Percentiles rank a stretch among this genome's conserved stretches.
These are phyloP conservation scores for Fagopyrum tataricum DNA, from an alignment of 148 eudicot genomes.

Conservation along the genomic window DNA sequence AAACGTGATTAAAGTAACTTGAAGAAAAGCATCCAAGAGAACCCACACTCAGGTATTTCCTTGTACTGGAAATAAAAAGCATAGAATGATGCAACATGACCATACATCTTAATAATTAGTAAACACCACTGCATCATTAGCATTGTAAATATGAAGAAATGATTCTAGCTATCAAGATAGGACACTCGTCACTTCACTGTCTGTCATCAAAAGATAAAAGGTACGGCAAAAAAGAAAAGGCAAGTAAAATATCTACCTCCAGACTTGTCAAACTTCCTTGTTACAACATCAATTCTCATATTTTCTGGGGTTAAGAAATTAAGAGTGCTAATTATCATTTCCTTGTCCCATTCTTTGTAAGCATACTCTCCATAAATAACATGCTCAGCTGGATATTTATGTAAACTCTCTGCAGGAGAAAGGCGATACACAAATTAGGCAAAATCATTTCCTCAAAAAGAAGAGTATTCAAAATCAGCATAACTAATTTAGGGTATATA, in stretches of 20 bases:
- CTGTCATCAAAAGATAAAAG: background rate
- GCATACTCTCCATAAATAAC: conserved; percentile 90
- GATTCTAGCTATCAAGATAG: background rate
- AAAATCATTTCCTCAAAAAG: background rate
- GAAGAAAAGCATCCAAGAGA: background rate
- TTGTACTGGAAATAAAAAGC: background rate
- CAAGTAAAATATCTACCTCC: conserved; percentile 35
- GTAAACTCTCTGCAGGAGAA: conserved; percentile 27
- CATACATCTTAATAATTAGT: background rate
- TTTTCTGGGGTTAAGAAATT: conserved; percentile 68
- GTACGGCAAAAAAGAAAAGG: background rate
- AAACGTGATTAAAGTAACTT: background rate
- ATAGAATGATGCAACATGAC: background rate
- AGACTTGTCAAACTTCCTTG: conserved; percentile 50
- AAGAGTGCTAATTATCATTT: conserved; percentile 47
- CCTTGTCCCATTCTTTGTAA: conserved; percentile 75
- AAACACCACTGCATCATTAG: background rate
- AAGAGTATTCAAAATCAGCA: background rate
- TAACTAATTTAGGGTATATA: background rate
- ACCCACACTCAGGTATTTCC: background rate
- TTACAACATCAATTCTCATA: conserved; percentile 78
- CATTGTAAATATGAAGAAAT: background rate
- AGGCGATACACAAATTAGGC: conserved; percentile 4
- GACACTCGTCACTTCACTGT: background rate
- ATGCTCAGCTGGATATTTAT: conserved; percentile 81